phyloP scores from a whole-genome alignment of 768 basidiomycete genomes.

The Boletus sensibilis region DNA sequence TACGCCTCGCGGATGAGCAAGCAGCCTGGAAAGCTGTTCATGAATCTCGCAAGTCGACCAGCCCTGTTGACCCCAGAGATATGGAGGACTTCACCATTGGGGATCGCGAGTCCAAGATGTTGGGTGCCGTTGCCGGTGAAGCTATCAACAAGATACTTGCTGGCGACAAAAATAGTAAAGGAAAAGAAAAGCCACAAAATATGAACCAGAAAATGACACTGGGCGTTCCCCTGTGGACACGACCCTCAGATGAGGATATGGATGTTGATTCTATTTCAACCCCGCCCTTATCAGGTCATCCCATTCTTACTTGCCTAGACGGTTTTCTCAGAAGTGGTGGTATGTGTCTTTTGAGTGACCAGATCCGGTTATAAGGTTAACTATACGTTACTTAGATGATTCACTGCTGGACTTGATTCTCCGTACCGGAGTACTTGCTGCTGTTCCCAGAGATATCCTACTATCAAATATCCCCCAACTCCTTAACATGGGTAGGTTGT shows the following conservation, averaged over 20 bases:
- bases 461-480: slow-evolving; percentile 39
- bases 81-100: slow-evolving; percentile 39
- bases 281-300: slow-evolving; percentile 18
- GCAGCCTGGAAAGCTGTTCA: slow-evolving; percentile 40
- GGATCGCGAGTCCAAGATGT: slow-evolving; percentile 29
- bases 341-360: slow-evolving; percentile 23
- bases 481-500: slow-evolving; percentile 40
- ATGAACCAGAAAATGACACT: slow-evolving; percentile 16
- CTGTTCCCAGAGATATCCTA: slow-evolving; percentile 31
- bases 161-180: slow-evolving; percentile 36
- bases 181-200: slow-evolving; percentile 28
- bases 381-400: slow-evolving; percentile 35
- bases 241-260: slow-evolving; percentile 19
- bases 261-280: slow-evolving; percentile 16
- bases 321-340: slow-evolving; percentile 32
- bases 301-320: slow-evolving; percentile 34
- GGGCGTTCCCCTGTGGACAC: slow-evolving; percentile 36
- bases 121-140: slow-evolving; percentile 36
- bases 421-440: slow-evolving; percentile 40
- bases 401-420: slow-evolving; percentile 40
- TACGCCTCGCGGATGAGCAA: slow-evolving; percentile 36
- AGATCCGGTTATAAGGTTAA: not conserved
- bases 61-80: slow-evolving; percentile 1
- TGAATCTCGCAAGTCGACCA: slow-evolving; percentile 22
- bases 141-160: slow-evolving; percentile 46